Evolutionary conservation across 192 early-diverging fungal species (phyloP), one percentile per base, ranked within the genome.

Genomic region (Mortierella hygrophila): DNA sequence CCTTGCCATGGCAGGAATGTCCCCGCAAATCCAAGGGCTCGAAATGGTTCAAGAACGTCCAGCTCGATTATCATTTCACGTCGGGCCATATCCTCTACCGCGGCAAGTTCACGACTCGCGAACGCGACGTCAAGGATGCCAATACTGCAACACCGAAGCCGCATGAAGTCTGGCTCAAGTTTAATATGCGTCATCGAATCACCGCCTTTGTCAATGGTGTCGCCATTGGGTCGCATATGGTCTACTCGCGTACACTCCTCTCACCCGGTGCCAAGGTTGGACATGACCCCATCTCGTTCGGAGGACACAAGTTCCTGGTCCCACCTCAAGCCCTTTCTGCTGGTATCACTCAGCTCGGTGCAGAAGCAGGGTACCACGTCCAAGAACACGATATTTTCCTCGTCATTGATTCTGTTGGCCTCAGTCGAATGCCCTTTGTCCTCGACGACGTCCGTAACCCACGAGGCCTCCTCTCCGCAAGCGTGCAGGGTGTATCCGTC

Each of bases 151-250:
- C 89, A 82, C 38, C 77, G 83, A 35, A 89, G 35, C 15, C 54
- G 75, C 63, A 65, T 68, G 57, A 71, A 18, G 88, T 95, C 32
- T 55, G 73, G 23, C 85, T 97, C 35, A 88, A 89, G 65, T 76
- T 97, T 44, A 96, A 96, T 80, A 90, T 89, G 47, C 92, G 97
- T 37, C 93, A 97, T 87, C 89, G 95, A 46, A 91, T 90, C 73
- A 94, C 94, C 0, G 81, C 95, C 29, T 92, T 93, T 82, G 77
- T 96, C 49, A 97, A 97, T 84, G 93, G 92, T 0, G 70, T 90
- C 41, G 92, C 95, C 77, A 87, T 95, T 75, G 96, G 95, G 13
- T 95, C 96, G 1, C 95, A 97, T 77, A 94, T 94, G 74, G 95
- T 95, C 0, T 96, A 96, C 79, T 93, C 93, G 40, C 83, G 88